Conservation (phyloP, 2,329 filamentous ascomycete species). For the Trichophaea hybrida region DNA sequence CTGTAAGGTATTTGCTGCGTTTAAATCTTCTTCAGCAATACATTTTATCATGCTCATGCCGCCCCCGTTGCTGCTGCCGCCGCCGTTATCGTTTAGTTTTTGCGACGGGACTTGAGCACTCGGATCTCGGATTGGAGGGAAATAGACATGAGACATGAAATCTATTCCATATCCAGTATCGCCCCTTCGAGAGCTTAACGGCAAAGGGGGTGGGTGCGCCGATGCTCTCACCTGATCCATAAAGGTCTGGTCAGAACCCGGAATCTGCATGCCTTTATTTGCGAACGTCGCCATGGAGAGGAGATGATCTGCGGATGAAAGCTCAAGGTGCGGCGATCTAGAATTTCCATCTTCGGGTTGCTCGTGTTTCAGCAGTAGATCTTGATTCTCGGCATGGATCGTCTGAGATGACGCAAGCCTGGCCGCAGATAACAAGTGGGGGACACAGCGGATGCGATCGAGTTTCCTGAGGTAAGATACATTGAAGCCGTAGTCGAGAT, state of each 20-base stretch:
- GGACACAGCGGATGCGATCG: slow-evolving; percentile 7
- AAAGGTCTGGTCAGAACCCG: not conserved
- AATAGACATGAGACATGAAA: slow-evolving; percentile 3
- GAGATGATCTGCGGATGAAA: slow-evolving; percentile 20
- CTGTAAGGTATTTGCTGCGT: slow-evolving; percentile 14
- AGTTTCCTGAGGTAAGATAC: not conserved
- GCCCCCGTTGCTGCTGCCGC: not conserved
- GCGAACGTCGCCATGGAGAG: slow-evolving; percentile 19
- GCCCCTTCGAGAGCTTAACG: not conserved
- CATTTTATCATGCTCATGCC: not conserved
- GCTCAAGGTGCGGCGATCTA: slow-evolving; percentile 5
- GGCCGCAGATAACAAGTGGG: slow-evolving; percentile 21
- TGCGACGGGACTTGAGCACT: not conserved
- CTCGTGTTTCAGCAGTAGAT: not conserved
- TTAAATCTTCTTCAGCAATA: slow-evolving; percentile 9
- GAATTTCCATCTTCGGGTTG: not conserved
- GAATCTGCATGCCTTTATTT: slow-evolving; percentile 1
- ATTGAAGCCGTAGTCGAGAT: not conserved
- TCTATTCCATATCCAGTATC: not conserved
- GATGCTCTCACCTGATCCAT: not conserved
- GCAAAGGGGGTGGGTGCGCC: too few relatives aligned
- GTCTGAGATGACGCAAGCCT: slow-evolving; percentile 12
- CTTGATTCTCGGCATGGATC: slow-evolving; percentile 6
- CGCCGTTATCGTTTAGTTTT: not conserved
- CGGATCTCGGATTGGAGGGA: slow-evolving; percentile 2